These are phyloP conservation scores for Asterophora lycoperdoides DNA, from an alignment of 768 basidiomycete species.

Conservation along the genomic window DNA sequence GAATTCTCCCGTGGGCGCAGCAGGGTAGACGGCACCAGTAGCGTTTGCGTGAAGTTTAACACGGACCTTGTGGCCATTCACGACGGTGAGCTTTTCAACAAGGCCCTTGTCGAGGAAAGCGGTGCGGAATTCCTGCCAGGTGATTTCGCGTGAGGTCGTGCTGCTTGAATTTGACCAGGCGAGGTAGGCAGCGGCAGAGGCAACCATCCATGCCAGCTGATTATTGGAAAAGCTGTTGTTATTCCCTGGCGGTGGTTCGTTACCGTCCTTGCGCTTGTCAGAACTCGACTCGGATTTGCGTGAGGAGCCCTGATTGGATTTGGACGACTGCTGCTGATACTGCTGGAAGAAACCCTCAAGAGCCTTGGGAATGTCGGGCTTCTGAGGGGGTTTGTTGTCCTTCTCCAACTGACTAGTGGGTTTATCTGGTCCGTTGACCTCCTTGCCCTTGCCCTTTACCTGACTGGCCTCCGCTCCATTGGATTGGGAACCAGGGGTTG, in stretches of 20 bases:
- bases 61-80: conserved; percentile 87
- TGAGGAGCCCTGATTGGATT: conserved; percentile 32
- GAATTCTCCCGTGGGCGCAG: conserved; percentile 60
- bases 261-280: conserved; percentile 32
- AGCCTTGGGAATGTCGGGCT: conserved; percentile 54
- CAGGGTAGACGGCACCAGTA: conserved; percentile 71
- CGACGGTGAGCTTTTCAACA: conserved; percentile 88
- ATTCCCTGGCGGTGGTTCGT: conserved; percentile 43
- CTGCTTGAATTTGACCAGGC: conserved; percentile 57
- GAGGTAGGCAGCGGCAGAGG: conserved; percentile 58
- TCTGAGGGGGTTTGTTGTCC: conserved; percentile 23
- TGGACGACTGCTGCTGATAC: conserved; percentile 43
- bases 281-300: conserved; percentile 31
- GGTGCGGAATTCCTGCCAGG: conserved; percentile 99
- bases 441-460: conserved; percentile 31
- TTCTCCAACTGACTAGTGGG: conserved; percentile 25
- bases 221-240: conserved; percentile 58
- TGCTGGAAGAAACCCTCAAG: conserved; percentile 80
- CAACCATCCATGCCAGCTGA: conserved; percentile 46
- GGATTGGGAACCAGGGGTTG: conserved; percentile 13
- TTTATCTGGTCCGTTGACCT: conserved; percentile 13
- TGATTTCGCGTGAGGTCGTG: conserved; percentile 79
- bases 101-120: conserved; percentile 96
- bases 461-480: conserved; percentile 23
- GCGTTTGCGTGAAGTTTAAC: conserved; percentile 92